phyloP scores from a whole-genome alignment of 2,329 filamentous ascomycete genomes.

The Lasiodiplodia gonubiensis region DNA sequence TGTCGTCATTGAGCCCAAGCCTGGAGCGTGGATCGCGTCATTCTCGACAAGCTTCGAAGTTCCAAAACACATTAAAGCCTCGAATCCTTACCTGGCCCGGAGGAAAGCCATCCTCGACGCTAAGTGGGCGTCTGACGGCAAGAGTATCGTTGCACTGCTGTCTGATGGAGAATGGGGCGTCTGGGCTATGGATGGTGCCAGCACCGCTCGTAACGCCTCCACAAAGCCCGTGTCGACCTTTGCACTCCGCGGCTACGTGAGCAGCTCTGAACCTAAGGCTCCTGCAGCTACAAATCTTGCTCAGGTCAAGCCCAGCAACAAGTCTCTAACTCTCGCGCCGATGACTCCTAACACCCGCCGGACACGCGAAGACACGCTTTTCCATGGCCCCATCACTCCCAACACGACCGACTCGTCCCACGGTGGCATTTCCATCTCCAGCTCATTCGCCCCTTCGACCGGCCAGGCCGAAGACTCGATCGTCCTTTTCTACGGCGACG shows the following conservation, averaged over 20 bases:
- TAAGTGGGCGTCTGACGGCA: slow-evolving; percentile 54
- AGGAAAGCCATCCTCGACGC: slow-evolving; percentile 57
- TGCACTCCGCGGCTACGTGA: slow-evolving; percentile 44
- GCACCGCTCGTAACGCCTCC: slow-evolving; percentile 37
- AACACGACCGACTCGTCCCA: slow-evolving; percentile 37
- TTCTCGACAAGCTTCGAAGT: slow-evolving; percentile 44
- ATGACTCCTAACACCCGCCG: slow-evolving; percentile 59
- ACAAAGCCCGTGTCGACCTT: slow-evolving; percentile 37
- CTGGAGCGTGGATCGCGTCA: slow-evolving; percentile 40
- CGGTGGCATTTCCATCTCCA: slow-evolving; percentile 52
- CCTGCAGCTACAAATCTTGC: slow-evolving; percentile 19
- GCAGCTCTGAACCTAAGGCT: slow-evolving; percentile 34
- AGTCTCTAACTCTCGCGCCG: slow-evolving; percentile 49
- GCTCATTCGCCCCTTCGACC: slow-evolving; percentile 36
- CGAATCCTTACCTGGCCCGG: slow-evolving; percentile 41
- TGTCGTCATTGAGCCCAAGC: slow-evolving; percentile 23
- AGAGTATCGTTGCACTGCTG: slow-evolving; percentile 53
- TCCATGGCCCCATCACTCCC: slow-evolving; percentile 47
- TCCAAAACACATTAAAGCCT: slow-evolving; percentile 35
- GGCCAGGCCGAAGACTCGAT: slow-evolving; percentile 51
- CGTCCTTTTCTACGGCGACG: slow-evolving; percentile 53
- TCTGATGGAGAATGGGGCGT: slow-evolving; percentile 60
- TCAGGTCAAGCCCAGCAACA: slow-evolving; percentile 39
- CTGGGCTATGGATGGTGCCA: slow-evolving; percentile 53
- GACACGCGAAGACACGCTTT: slow-evolving; percentile 52